Base-by-base conservation (phyloP, 805 yeast genomes). In the Cephaloascus fragrans region DNA sequence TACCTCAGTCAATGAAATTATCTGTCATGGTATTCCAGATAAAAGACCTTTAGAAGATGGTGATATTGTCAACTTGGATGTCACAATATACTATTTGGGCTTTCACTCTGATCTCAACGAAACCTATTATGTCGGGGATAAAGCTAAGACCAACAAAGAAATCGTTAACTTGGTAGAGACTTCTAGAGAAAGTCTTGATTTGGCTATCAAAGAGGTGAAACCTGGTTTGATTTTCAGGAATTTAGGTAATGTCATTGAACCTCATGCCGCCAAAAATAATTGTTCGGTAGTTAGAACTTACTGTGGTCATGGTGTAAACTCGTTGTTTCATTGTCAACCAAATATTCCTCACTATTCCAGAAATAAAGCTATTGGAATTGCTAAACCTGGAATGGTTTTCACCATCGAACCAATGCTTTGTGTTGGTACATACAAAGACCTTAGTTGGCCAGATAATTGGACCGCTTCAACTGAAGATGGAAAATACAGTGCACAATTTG, bases 11-110 rank as follows among this genome's bases (percentile, higher is more conserved):
- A 93, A 93, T 61, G 98, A 93, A 67, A 80, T 88, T 41, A 84
- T 93, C 44, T 93, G 98, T 58, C 98, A 93, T 60, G 98, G 98
- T 46, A 84, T 93, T 42, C 98, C 98, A 19, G 98, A 93, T 61
- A 73, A 84, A 63, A 74, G 89, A 40, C 80, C 79, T 26, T 71
- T 93, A 46, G 64, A 85, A 57, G 97, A 90, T 48, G 98, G 98
- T 43, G 98, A 93, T 56, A 90, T 93, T 48, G 74, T 93, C 44
- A 93, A 93, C 56, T 66, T 93, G 46, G 98, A 93, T 57, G 85
- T 93, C 37, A 74, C 96, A 3, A 59, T 93, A 39, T 93, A 74
- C 64, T 76, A 83, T 60, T 75, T 83, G 47, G 98, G 98, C 1
- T 77, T 78, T 64, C 97, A 93, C 63, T 82, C 96, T 6, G 98